Evolutionary conservation across 148 eudicot species (phyloP).

Genomic region (Chenopodium quinoa): DNA sequence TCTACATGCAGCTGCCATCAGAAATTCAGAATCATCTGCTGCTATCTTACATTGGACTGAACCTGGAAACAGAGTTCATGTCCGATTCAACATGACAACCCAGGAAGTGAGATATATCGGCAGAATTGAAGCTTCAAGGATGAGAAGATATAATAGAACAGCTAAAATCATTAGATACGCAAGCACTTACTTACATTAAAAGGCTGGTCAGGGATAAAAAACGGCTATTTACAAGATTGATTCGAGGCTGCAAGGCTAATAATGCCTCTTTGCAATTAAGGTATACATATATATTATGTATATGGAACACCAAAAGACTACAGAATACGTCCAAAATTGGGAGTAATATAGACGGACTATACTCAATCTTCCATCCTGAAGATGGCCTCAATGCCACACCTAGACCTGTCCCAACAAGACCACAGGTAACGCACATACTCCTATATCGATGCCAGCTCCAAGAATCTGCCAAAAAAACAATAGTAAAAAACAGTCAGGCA

Average conservation of each 20-base stretch:
- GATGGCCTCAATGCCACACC: constrained; percentile 24
- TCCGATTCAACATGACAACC: not conserved
- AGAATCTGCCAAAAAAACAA: constrained; percentile 15
- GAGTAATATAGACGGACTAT: constrained; percentile 27
- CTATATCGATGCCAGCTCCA: constrained; percentile 12
- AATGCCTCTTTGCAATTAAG: constrained; percentile 30
- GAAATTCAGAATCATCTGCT: constrained; percentile 4
- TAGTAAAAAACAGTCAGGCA: not conserved
- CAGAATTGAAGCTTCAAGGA: not conserved
- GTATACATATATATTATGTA: constrained; percentile 31
- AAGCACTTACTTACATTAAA: constrained; percentile 48
- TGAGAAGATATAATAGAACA: not conserved
- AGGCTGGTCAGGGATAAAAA: constrained; percentile 27
- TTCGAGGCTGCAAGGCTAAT: constrained; percentile 20
- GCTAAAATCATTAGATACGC: constrained; percentile 23
- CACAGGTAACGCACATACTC: constrained; percentile 7
- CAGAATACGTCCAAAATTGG: constrained; percentile 47
- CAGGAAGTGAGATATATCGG: not conserved
- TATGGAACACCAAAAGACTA: constrained; percentile 31
- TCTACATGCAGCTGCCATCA: not conserved
- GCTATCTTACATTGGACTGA: constrained; percentile 2
- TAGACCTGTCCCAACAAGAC: constrained; percentile 14
- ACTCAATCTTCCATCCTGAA: constrained; percentile 9
- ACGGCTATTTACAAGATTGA: constrained; percentile 37
- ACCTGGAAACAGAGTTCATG: constrained; percentile 2